These are phyloP conservation scores for Aphanoascus verrucosus DNA, from an alignment of 2,329 filamentous ascomycete species.

Conservation along the genomic window DNA sequence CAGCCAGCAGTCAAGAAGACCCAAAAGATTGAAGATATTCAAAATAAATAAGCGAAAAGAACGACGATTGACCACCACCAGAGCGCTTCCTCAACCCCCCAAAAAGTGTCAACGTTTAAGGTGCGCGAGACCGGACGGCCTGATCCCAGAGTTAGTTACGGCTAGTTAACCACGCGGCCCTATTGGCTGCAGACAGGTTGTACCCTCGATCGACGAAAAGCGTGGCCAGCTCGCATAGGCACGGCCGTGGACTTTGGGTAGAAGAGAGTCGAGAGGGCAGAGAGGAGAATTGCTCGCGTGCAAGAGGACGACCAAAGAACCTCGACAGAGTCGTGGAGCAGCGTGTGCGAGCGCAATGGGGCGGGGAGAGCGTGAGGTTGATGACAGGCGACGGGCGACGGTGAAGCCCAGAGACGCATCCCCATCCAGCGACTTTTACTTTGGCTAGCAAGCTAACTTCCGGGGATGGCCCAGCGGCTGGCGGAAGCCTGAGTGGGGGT, in stretches of 20 bases:
- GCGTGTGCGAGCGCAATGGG: neutral
- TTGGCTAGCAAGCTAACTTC: neutral
- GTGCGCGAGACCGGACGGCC: neutral
- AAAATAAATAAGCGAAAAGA: no score
- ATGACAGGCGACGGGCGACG: neutral
- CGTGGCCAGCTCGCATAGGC: slow-evolving; percentile 12
- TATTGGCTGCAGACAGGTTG: slow-evolving; percentile 1
- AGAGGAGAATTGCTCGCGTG: neutral
- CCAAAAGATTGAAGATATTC: neutral
- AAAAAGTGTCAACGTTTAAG: neutral
- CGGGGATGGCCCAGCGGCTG: neutral
- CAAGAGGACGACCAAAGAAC: neutral
- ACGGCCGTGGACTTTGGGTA: slow-evolving; percentile 7
- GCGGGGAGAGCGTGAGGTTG: neutral
- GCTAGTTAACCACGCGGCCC: neutral
- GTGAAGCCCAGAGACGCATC: neutral
- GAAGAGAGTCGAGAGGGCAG: neutral
- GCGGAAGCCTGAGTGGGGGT: neutral
- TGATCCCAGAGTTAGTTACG: slow-evolving; percentile 1
- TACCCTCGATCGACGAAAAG: slow-evolving; percentile 10
- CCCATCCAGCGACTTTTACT: neutral
- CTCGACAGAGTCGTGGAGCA: neutral
- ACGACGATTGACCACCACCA: no score
- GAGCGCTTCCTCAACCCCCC: no score
- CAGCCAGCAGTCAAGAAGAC: neutral